These are phyloP conservation scores for Yarrowia sp. DNA, from an alignment of 805 yeast genomes.

Conservation along the genomic window DNA sequence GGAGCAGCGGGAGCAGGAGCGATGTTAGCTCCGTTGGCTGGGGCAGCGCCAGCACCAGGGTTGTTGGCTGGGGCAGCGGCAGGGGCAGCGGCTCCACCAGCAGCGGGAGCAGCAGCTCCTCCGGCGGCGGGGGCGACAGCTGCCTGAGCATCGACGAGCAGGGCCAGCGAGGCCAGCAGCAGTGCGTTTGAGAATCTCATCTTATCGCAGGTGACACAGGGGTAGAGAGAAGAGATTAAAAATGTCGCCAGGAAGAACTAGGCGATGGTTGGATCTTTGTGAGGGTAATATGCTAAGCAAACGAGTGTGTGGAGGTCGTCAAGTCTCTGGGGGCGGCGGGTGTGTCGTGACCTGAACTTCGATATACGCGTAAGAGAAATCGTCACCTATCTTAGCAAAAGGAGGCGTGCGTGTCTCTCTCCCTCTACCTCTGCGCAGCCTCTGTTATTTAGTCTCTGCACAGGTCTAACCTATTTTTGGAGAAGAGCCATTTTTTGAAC, in stretches of 20 bases:
- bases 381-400: slow-evolving; percentile 5
- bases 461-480: slow-evolving; percentile 22
- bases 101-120: slow-evolving; percentile 10
- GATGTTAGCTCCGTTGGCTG: slow-evolving; percentile 14
- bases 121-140: slow-evolving; percentile 11
- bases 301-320: slow-evolving; percentile 8
- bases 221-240: neutral
- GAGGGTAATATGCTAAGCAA: slow-evolving; percentile 7
- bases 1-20: slow-evolving; percentile 20
- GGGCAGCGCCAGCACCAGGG: slow-evolving; percentile 32
- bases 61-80: slow-evolving; percentile 12
- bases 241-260: neutral
- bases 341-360: neutral
- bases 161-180: slow-evolving; percentile 12
- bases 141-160: slow-evolving; percentile 30
- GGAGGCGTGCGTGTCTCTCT: slow-evolving; percentile 28
- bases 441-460: slow-evolving; percentile 29
- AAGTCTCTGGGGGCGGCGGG: neutral
- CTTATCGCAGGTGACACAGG: neutral
- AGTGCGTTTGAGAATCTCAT: slow-evolving; percentile 24
- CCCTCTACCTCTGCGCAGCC: slow-evolving; percentile 28
- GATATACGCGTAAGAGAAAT: slow-evolving; percentile 12
- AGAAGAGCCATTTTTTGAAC: slow-evolving; percentile 13
- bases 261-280: neutral
- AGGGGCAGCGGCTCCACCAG: slow-evolving; percentile 10